Conservation (phyloP, 2,329 filamentous ascomycete species). For the Cladosporium austrohemisphaericum region DNA sequence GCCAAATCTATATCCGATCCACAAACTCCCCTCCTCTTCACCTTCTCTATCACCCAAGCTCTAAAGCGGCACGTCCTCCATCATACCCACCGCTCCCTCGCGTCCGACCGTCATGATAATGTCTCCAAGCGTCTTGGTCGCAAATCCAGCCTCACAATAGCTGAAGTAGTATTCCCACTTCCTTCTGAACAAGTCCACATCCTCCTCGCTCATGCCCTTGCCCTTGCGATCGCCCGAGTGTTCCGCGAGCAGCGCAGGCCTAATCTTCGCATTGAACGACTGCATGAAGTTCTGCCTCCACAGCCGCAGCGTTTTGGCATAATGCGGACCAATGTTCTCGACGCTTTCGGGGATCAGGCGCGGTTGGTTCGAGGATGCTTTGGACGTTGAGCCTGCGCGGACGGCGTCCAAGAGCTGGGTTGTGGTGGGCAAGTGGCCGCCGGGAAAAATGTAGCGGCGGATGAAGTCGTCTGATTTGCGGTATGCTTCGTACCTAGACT, state of each 20-base stretch:
- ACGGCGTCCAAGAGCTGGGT: conserved; percentile 64
- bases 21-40: neutral
- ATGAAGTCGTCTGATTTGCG: conserved; percentile 69
- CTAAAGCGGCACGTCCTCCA: conserved; percentile 65
- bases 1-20: too few species aligned
- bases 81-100: conserved; percentile 63
- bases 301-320: conserved; percentile 63
- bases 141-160: conserved; percentile 71
- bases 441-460: conserved; percentile 72
- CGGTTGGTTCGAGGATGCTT: conserved; percentile 18
- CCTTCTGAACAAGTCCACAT: conserved; percentile 62
- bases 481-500: conserved; percentile 62
- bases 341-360: conserved; percentile 61
- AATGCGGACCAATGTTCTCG: conserved; percentile 72
- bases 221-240: conserved; percentile 37
- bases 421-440: conserved; percentile 68
- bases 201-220: conserved; percentile 54
- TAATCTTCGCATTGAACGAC: conserved; percentile 60
- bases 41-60: neutral
- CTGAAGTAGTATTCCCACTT: conserved; percentile 79
- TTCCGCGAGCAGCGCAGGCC: conserved; percentile 56
- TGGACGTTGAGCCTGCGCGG: conserved; percentile 52
- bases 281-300: conserved; percentile 65
- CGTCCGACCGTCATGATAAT: conserved; percentile 67
- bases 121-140: conserved; percentile 68